Evolutionary conservation across 306 rosid genomes (phyloP).

Genomic region (Fragaria ananassa): DNA sequence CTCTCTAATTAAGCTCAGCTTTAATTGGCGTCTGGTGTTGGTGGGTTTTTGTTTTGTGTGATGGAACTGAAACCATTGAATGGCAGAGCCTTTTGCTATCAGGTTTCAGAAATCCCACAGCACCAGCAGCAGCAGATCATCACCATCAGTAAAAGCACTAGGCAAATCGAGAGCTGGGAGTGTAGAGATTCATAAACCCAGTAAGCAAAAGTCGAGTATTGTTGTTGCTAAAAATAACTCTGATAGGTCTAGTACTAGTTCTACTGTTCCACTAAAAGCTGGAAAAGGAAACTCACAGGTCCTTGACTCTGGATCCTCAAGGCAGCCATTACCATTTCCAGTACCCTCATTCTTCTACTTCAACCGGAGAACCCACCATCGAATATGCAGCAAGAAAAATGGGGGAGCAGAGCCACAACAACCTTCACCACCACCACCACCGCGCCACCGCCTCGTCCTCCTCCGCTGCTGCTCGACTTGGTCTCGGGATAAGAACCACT

Average conservation of each 20-base stretch:
- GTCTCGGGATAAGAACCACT: conserved; percentile 35
- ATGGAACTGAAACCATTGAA: conserved; percentile 69
- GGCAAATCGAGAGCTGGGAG: conserved; percentile 19
- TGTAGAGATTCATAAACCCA: conserved; percentile 15
- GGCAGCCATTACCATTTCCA: conserved; percentile 33
- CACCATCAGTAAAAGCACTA: conserved; percentile 5
- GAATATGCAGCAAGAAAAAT: conserved; percentile 70
- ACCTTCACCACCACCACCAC: conserved; percentile 2
- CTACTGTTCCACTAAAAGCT: conserved; percentile 46
- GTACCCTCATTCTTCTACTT: conserved; percentile 26
- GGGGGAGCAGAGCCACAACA: conserved; percentile 50
- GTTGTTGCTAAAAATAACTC: not conserved
- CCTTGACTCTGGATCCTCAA: conserved; percentile 88
- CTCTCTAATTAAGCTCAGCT: not conserved
- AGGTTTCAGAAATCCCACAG: conserved; percentile 43
- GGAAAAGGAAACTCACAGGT: conserved; percentile 57
- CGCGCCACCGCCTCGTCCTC: conserved; percentile 24
- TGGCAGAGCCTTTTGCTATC: conserved; percentile 59
- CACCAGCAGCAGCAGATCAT: conserved; percentile 14
- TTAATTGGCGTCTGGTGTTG: conserved; percentile 7
- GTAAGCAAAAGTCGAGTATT: not conserved
- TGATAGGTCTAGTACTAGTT: not conserved
- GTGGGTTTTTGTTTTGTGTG: conserved; percentile 23
- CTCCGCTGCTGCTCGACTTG: conserved; percentile 35
- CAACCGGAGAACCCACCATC: conserved; percentile 28